phyloP scores from a whole-genome alignment of 345 rosid genomes.

The Turritis glabra region DNA sequence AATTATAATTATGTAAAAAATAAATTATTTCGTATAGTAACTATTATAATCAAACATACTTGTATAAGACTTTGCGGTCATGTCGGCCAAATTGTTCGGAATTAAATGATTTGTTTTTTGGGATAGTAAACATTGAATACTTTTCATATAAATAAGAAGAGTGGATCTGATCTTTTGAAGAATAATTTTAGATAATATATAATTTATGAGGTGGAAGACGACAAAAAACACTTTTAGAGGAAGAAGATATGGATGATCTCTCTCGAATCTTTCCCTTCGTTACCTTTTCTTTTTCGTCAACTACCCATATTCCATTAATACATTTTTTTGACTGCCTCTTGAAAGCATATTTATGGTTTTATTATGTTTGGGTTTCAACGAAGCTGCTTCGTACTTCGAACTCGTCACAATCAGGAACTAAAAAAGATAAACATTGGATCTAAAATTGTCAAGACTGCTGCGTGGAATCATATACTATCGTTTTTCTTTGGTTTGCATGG shows the following conservation, averaged over 20 bases:
- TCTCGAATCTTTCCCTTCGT: constrained; percentile 22
- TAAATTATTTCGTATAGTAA: too few species aligned
- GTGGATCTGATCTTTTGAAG: constrained; percentile 29
- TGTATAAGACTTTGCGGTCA: constrained; percentile 10
- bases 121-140: background rate
- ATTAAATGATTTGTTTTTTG: background rate
- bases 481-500: background rate
- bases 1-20: too few species aligned
- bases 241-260: constrained; percentile 40
- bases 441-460: background rate
- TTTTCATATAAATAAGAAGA: constrained; percentile 15
- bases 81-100: constrained; percentile 28
- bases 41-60: constrained; percentile 18
- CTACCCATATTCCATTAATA: background rate
- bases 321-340: background rate
- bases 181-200: constrained; percentile 16
- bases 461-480: background rate
- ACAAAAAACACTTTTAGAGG: constrained; percentile 41
- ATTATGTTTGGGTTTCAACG: background rate
- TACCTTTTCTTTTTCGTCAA: background rate
- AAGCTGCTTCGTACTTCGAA: background rate
- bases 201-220: constrained; percentile 21
- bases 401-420: background rate
- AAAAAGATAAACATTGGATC: background rate
- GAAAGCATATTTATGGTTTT: background rate